Evolutionary conservation across 2,329 filamentous ascomycete genomes (phyloP).

Genomic region (Hansfordia pulvinata): DNA sequence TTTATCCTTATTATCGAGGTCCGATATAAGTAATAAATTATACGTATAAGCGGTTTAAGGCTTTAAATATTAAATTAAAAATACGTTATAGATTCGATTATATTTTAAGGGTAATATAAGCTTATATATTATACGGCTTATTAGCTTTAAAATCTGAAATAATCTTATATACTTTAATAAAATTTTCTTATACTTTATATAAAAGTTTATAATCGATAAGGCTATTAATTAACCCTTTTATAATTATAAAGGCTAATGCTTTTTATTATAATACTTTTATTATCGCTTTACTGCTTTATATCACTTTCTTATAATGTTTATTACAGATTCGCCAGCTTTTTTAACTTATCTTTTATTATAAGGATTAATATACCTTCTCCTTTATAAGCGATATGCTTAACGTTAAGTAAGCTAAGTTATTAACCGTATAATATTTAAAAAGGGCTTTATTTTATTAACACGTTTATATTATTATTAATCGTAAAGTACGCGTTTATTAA

Average conservation of each 20-base stretch:
- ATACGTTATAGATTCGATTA: not conserved
- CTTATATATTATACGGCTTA: not conserved
- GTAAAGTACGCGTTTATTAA: constrained; percentile 10
- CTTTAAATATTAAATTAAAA: constrained; percentile 1
- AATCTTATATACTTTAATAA: constrained; percentile 1
- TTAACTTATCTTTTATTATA: not conserved
- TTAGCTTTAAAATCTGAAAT: not conserved
- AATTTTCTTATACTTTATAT: constrained; percentile 4
- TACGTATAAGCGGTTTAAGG: not conserved
- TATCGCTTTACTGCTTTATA: not conserved
- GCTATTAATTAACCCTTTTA: constrained; percentile 5
- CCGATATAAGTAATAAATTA: not conserved
- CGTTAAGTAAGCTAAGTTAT: constrained; percentile 2
- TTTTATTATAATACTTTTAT: constrained; percentile 2
- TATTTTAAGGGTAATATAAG: constrained; percentile 1
- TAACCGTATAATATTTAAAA: constrained; percentile 9
- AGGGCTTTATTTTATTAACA: constrained; percentile 6
- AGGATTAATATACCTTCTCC: not conserved
- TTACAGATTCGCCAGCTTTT: not conserved
- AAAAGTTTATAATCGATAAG: constrained; percentile 3
- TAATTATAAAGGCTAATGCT: constrained; percentile 1
- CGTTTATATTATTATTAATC: constrained; percentile 7
- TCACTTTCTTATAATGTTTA: not conserved
- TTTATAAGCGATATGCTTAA: too few species aligned
- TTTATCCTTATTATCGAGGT: constrained; percentile 1